Percentiles rank a stretch among this genome's conserved stretches.
Evolutionary conservation across 257 asterid genomes (phyloP).

Genomic region (Lycium barbarum): DNA sequence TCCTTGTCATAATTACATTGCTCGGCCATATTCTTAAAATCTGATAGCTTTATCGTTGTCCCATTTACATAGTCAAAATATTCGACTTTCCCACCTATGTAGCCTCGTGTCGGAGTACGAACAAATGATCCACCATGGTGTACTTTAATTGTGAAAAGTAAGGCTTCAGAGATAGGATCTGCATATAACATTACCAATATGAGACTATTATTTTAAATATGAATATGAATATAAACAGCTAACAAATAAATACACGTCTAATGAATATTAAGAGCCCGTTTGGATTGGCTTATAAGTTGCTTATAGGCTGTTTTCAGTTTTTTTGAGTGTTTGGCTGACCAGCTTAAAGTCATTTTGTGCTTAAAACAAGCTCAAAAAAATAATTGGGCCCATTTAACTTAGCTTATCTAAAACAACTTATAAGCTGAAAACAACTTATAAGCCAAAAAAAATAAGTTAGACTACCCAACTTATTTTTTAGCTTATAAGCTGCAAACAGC

Average conservation of each 20-base stretch:
- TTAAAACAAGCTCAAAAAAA: too few relatives aligned
- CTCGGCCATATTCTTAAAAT: background rate
- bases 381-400: too few relatives aligned
- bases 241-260: background rate
- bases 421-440: too few relatives aligned
- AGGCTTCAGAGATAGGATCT: background rate
- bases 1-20: background rate
- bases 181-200: background rate
- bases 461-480: too few relatives aligned
- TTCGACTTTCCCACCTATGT: background rate
- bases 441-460: too few relatives aligned
- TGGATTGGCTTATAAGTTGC: too few relatives aligned
- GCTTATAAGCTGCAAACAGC: too few relatives aligned
- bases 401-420: too few relatives aligned
- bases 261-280: too few relatives aligned
- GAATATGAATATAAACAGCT: background rate
- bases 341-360: too few relatives aligned
- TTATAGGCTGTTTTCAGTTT: too few relatives aligned
- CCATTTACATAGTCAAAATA: background rate
- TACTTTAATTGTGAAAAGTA: background rate
- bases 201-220: background rate
- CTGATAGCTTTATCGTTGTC: background rate
- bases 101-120: background rate
- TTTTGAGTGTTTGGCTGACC: too few relatives aligned
- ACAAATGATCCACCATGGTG: background rate